Conservation (phyloP, 768 basidiomycete species). For the Pholiota conissans region DNA sequence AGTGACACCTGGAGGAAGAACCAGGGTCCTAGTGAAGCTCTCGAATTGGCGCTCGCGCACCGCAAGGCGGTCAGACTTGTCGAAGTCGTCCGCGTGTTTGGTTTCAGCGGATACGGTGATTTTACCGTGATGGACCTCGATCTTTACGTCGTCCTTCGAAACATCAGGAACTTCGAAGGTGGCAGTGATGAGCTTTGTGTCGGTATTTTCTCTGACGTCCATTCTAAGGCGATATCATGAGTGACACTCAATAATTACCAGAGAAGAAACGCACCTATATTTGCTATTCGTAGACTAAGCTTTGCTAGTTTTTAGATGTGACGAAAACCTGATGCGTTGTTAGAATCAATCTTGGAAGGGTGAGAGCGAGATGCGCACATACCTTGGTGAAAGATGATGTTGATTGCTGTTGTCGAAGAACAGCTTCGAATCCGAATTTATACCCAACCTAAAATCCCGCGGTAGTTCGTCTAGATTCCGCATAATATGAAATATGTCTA, state of each 20-base stretch:
- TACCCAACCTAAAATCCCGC: not conserved
- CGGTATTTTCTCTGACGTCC: constrained; percentile 50
- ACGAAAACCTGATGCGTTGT: no score
- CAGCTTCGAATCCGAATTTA: not conserved
- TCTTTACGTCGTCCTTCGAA: constrained; percentile 46
- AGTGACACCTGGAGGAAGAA: not conserved
- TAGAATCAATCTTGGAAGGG: no score
- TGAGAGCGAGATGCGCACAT: no score
- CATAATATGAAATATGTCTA: not conserved
- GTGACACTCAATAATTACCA: no score
- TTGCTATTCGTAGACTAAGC: no score
- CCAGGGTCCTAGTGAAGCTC: not conserved
- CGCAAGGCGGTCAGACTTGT: constrained; percentile 20
- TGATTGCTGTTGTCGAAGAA: not conserved
- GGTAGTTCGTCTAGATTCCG: not conserved
- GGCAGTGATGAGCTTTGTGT: constrained; percentile 50
- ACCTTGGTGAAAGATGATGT: not conserved
- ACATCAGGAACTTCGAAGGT: constrained; percentile 60
- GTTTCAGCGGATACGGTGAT: constrained; percentile 54
- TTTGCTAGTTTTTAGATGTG: no score
- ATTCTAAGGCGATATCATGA: constrained; percentile 35
- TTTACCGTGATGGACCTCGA: constrained; percentile 50
- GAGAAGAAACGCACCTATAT: no score
- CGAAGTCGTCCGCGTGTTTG: constrained; percentile 28
- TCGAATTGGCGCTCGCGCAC: not conserved